Conservation (phyloP, 352 stramenopile genomes). For the Globisporangium camurandrum region DNA sequence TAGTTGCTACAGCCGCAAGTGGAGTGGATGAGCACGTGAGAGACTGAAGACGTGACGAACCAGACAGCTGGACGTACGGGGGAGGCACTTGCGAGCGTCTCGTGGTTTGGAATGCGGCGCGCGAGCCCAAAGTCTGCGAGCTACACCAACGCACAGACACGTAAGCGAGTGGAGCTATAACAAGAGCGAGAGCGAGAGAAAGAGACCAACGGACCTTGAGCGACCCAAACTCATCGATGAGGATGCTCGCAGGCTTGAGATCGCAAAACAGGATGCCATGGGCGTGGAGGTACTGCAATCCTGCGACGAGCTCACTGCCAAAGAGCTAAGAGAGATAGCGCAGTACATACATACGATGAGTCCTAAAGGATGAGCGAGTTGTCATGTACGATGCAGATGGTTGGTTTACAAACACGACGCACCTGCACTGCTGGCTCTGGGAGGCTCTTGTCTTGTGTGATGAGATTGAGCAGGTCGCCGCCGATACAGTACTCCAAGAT, state of each 20-base stretch:
- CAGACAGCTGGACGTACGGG: slow-evolving; percentile 20
- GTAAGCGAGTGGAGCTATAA: neutral
- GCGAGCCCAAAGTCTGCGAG: slow-evolving; percentile 87
- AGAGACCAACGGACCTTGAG: slow-evolving; percentile 48
- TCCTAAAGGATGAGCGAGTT: no score
- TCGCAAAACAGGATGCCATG: slow-evolving; percentile 89
- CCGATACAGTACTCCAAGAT: slow-evolving; percentile 93
- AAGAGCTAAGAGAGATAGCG: slow-evolving; percentile 29
- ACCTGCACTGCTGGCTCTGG: slow-evolving; percentile 75
- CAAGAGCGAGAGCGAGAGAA: neutral
- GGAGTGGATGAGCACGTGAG: neutral
- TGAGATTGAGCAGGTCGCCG: slow-evolving; percentile 85
- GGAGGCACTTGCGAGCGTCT: slow-evolving; percentile 17
- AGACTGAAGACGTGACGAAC: neutral
- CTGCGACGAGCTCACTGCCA: slow-evolving; percentile 62
- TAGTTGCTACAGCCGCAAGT: slow-evolving; percentile 20
- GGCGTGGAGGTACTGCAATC: slow-evolving; percentile 85
- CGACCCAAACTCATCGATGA: slow-evolving; percentile 91
- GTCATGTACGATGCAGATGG: no score
- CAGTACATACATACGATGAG: neutral
- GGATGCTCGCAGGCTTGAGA: slow-evolving; percentile 86
- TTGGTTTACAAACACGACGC: neutral
- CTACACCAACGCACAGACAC: slow-evolving; percentile 14
- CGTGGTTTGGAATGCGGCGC: slow-evolving; percentile 62
- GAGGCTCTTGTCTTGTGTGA: slow-evolving; percentile 84